Conservation (phyloP, 2,329 filamentous ascomycete species). For the Akanthomyces muscarius region DNA sequence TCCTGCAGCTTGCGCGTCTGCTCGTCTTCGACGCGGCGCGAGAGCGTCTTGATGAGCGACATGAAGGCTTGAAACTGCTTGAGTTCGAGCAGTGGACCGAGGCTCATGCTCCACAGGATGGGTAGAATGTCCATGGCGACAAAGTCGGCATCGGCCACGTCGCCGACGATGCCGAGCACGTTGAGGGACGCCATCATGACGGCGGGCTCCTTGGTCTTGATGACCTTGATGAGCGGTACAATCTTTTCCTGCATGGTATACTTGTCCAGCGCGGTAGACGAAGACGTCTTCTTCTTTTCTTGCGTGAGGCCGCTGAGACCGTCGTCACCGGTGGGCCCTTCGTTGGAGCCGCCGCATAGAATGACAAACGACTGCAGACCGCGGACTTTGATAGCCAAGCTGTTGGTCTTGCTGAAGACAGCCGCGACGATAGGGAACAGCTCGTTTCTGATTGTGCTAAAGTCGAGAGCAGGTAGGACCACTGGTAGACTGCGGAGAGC, state of each 20-base stretch:
- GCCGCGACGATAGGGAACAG: conserved; percentile 86
- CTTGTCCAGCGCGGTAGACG: conserved; percentile 83
- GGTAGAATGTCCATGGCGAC: conserved; percentile 88
- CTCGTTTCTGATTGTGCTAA: conserved; percentile 94
- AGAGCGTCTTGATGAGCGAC: conserved; percentile 77
- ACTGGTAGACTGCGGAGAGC: conserved; percentile 73
- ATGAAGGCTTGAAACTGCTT: conserved; percentile 88
- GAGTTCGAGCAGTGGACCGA: conserved; percentile 84
- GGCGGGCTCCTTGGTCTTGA: conserved; percentile 96
- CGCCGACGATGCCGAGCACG: conserved; percentile 79
- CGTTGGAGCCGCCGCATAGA: conserved; percentile 72
- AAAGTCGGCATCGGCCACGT: conserved; percentile 81
- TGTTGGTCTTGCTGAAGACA: conserved; percentile 91
- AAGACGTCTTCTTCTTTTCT: conserved; percentile 58
- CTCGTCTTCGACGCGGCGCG: conserved; percentile 77
- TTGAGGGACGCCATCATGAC: conserved; percentile 93
- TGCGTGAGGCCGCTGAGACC: conserved; percentile 69
- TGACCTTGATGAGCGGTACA: conserved; percentile 80
- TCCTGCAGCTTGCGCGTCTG: conserved; percentile 87
- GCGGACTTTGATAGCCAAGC: conserved; percentile 89
- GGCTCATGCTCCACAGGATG: conserved; percentile 83
- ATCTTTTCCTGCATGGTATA: conserved; percentile 99
- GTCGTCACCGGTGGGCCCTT: conserved; percentile 51
- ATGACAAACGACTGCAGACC: conserved; percentile 87
- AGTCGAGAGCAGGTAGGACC: conserved; percentile 86